Conservation (phyloP, 352 stramenopile genomes). For the Phytophthora nicotianae region DNA sequence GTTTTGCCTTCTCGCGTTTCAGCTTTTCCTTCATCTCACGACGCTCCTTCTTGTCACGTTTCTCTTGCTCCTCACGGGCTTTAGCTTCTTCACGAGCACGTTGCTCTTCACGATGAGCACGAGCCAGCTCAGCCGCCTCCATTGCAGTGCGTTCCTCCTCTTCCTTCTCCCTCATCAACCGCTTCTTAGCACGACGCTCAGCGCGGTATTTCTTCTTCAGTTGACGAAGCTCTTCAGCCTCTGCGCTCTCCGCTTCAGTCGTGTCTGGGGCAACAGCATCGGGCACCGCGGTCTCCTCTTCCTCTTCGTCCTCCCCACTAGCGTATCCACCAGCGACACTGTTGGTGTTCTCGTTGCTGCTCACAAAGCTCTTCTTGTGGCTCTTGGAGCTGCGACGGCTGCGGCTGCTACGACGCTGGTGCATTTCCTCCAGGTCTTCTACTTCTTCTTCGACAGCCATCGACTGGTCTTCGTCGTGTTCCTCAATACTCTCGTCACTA, state of each 20-base stretch:
- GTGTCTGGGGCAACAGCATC: not conserved
- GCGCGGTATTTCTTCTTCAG: constrained; percentile 47
- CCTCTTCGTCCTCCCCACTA: constrained; percentile 28
- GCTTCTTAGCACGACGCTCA: constrained; percentile 47
- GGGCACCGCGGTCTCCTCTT: constrained; percentile 7
- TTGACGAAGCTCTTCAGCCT: constrained; percentile 36
- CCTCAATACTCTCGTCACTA: constrained; percentile 35
- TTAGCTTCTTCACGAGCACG: constrained; percentile 48
- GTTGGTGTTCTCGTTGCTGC: constrained; percentile 31
- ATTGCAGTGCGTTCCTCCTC: constrained; percentile 42
- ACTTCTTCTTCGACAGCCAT: constrained; percentile 28
- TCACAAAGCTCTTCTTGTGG: constrained; percentile 40
- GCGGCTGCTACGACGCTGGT: constrained; percentile 26
- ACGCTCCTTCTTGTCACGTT: constrained; percentile 48
- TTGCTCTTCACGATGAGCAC: constrained; percentile 43
- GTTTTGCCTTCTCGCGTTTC: constrained; percentile 46
- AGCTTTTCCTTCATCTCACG: constrained; percentile 46
- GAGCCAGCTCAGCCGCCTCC: constrained; percentile 44
- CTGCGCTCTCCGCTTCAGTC: constrained; percentile 20
- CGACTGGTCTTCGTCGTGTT: constrained; percentile 30
- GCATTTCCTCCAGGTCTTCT: constrained; percentile 21
- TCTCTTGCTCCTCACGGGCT: constrained; percentile 41
- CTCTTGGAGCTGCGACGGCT: constrained; percentile 32
- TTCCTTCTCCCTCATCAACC: constrained; percentile 40
- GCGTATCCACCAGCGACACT: constrained; percentile 12